Conservation (phyloP, 192 early-diverging fungal genomes). For the Umbelopsis sp. region DNA sequence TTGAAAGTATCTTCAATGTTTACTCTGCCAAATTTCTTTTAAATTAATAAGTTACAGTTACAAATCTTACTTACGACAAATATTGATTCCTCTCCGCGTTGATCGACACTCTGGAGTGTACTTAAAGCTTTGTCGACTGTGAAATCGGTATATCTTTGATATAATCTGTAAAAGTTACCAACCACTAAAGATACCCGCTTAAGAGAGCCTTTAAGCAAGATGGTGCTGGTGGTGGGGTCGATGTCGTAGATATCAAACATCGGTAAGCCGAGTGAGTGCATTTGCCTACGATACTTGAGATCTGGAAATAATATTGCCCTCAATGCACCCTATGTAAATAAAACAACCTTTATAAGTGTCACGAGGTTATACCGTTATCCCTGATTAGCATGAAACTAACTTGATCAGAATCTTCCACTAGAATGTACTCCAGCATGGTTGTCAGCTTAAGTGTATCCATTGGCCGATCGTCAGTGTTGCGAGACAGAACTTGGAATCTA, state of each 20-base stretch:
- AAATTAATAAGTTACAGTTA: not conserved
- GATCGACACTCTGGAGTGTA: constrained; percentile 23
- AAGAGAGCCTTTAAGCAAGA: constrained; percentile 23
- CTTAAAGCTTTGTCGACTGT: constrained; percentile 26
- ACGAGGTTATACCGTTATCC: not conserved
- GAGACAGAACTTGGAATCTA: not conserved
- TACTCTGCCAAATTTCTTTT: not conserved
- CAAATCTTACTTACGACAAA: constrained; percentile 11
- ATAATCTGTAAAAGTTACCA: constrained; percentile 17
- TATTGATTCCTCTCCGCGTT: constrained; percentile 3
- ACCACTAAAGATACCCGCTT: not conserved
- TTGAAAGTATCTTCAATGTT: not conserved
- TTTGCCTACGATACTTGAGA: constrained; percentile 18
- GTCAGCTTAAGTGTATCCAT: constrained; percentile 15
- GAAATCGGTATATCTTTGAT: constrained; percentile 31
- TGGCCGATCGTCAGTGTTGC: not conserved
- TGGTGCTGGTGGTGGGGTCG: not conserved
- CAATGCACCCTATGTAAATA: constrained; percentile 22
- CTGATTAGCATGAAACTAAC: not conserved
- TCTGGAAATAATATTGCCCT: constrained; percentile 30
- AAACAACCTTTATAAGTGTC: not conserved
- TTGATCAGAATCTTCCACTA: constrained; percentile 30
- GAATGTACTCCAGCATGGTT: constrained; percentile 21
- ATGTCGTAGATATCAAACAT: constrained; percentile 12
- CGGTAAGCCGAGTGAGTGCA: not conserved